Evolutionary conservation across 2,329 filamentous ascomycete genomes (phyloP), one percentile per base, ranked within the genome.

Genomic region (Cladorrhinum sp.): DNA sequence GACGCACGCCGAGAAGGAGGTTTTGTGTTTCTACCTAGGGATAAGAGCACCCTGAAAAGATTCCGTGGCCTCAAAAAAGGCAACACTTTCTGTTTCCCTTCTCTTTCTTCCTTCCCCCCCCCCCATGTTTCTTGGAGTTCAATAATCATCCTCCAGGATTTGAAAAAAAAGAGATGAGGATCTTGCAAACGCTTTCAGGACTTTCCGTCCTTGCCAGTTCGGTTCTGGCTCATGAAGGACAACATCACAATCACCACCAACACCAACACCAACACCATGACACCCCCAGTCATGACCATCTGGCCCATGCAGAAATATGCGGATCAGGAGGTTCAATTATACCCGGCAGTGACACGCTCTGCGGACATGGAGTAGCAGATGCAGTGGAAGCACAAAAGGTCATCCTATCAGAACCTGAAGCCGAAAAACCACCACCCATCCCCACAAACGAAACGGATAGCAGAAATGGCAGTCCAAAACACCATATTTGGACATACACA

Each of bases 401-500:
- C 18, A 42, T 55, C 10, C 57, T 63, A 30, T 46, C 18, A 21
- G 51, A 28, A 30, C 57, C 33, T 4, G 30, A 42, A 49, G 36
- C 20, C 42, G n/a, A 46, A 46, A 46, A 46, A 20, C 10, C 42
- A 46, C 42, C 42, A 46, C n/a, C 36, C 5, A 30, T 21, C 21
- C 30, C 39, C 58, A 58, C 33, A 9, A 59, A 65, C 16, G 62
- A 54, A 16, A 59, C 52, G 1, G 14, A 57, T 9, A 59, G 59
- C 46, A 7, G 23, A 18, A 21, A 57, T 46, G 50, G 55, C 33
- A 28, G 56, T 20, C 4, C 30, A 20, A 39, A 48, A 23, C 46
- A 49, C 23, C 64, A 68, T 26, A 50, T 30, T 5, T 73, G 71
- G 71, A 68, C 67, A 7, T 61, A 67, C 49, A 60, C 66, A 12